Base-by-base conservation (phyloP, 805 yeast genomes). In the Metschnikowia kofuensis region DNA sequence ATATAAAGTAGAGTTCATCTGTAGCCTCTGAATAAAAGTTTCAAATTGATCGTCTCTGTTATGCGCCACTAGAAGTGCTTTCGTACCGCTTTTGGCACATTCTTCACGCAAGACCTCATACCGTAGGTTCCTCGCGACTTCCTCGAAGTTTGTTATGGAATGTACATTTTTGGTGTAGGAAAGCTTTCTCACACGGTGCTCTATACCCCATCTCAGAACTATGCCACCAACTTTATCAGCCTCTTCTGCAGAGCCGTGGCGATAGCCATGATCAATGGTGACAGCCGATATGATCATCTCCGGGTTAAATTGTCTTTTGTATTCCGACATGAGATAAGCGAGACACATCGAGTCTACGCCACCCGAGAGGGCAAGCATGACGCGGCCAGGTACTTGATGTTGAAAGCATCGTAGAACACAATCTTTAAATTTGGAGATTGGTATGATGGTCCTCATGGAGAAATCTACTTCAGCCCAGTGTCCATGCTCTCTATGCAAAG, bases 281-380 rank as follows among this genome's bases (percentile, higher is more conserved):
- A 85, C 69, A 2, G 89, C 88, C 45, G 65, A 63, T 1, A 82
- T 62, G 21, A 65, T 46, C 15, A 78, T 53, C 1, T 55, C 50
- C 2, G 67, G 59, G 7, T 64, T 57, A 41, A 66, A 45, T 3
- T 44, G 48, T 10, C 70, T 50, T 31, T 60, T 65, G 55, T 69
- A 77, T 27, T 66, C 62, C 0, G 68, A 51, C 5, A 84, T 62
- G 15, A 85, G 66, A 53, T 76, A 75, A 0, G 86, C 72, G 39
- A 87, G 62, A 12, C 87, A 83, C 82, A 87, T 82, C 1, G 94
- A 87, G 60, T 87, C 95, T 0, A 84, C 89, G 1, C 95, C 95
- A 1, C 96, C 96, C 13, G 89, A 83, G 0, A 87, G 75, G 0
- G 90, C 89, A 14, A 87, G 63, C 6, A 73, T 79, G 0, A 80